These are phyloP conservation scores for Malassezia yamatoensis DNA, from an alignment of 1,284 basidiomycete species.

Conservation along the genomic window DNA sequence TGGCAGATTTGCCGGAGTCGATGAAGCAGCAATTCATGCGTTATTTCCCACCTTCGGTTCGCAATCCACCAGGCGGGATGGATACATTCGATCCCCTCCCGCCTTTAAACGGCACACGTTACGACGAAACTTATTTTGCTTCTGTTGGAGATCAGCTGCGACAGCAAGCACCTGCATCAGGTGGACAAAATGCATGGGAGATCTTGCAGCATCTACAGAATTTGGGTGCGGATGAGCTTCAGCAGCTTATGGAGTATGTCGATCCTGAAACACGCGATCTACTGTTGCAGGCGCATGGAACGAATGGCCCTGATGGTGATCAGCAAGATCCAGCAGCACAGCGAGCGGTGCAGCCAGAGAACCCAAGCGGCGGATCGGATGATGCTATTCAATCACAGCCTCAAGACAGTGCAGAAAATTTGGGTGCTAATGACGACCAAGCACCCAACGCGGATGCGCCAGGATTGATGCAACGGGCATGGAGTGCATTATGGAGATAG, in stretches of 20 bases:
- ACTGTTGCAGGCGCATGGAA: background rate
- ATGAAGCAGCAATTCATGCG: slow-evolving; percentile 36
- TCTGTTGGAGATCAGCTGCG: slow-evolving; percentile 14
- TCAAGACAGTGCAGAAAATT: background rate
- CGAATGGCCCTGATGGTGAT: background rate
- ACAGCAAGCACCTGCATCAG: slow-evolving; percentile 17
- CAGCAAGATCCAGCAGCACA: background rate
- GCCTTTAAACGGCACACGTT: slow-evolving; percentile 25
- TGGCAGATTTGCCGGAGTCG: slow-evolving; percentile 40
- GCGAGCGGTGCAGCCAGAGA: background rate
- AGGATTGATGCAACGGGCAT: slow-evolving; percentile 9
- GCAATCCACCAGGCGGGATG: slow-evolving; percentile 24
- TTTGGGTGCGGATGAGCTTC: slow-evolving; percentile 7
- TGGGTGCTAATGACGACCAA: background rate
- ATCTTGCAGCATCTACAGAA: slow-evolving; percentile 13
- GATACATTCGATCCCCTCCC: slow-evolving; percentile 44
- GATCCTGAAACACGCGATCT: slow-evolving; percentile 31
- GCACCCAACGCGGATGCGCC: background rate
- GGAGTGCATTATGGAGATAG: slow-evolving; percentile 15
- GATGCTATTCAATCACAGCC: background rate
- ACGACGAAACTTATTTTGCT: slow-evolving; percentile 40
- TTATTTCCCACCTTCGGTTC: slow-evolving; percentile 32
- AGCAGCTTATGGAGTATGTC: slow-evolving; percentile 27
- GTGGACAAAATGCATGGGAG: background rate
- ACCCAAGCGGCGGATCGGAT: background rate